These are phyloP conservation scores for Tilletiaria anomala DNA, from an alignment of 1,284 basidiomycete species.

Conservation along the genomic window DNA sequence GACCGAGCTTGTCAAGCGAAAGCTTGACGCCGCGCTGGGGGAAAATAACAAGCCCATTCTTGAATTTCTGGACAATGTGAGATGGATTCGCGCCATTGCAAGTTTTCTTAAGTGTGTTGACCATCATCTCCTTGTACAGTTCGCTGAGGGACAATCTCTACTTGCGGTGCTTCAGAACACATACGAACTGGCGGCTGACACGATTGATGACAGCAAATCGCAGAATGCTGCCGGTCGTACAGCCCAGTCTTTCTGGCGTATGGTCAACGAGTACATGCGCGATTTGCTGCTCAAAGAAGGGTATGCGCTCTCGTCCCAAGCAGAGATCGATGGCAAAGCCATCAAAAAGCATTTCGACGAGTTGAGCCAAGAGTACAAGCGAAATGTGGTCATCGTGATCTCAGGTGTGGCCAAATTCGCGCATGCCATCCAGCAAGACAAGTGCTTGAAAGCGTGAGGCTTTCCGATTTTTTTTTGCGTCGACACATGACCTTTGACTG, in stretches of 20 bases:
- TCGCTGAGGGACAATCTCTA: constrained; percentile 1
- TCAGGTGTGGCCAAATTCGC: constrained; percentile 1
- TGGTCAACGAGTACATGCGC: constrained; percentile 2
- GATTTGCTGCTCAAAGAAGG: constrained; percentile 6
- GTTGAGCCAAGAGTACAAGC: constrained; percentile 1
- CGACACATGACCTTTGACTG: neutral
- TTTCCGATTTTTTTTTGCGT: neutral
- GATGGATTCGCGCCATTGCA: neutral
- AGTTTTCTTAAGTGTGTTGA: neutral
- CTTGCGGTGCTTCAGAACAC: constrained; percentile 2
- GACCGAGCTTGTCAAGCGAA: neutral
- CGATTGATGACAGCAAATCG: too few relatives aligned
- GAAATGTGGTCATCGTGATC: constrained; percentile 1
- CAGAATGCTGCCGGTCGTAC: too few relatives aligned
- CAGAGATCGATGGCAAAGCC: constrained; percentile 3
- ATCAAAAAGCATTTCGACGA: constrained; percentile 1
- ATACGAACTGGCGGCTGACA: constrained; percentile 1
- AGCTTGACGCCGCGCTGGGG: neutral
- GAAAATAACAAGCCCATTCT: constrained; percentile 3
- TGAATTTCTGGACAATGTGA: constrained; percentile 9
- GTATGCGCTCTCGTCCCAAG: constrained; percentile 2
- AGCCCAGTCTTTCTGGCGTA: constrained; percentile 2
- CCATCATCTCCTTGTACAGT: neutral
- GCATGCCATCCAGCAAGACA: constrained; percentile 3
- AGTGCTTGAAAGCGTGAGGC: constrained; percentile 1